Percentiles rank a stretch among this genome's conserved stretches.
Evolutionary conservation across 805 yeast genomes (phyloP).

Genomic region (Brettanomyces custersianus): DNA sequence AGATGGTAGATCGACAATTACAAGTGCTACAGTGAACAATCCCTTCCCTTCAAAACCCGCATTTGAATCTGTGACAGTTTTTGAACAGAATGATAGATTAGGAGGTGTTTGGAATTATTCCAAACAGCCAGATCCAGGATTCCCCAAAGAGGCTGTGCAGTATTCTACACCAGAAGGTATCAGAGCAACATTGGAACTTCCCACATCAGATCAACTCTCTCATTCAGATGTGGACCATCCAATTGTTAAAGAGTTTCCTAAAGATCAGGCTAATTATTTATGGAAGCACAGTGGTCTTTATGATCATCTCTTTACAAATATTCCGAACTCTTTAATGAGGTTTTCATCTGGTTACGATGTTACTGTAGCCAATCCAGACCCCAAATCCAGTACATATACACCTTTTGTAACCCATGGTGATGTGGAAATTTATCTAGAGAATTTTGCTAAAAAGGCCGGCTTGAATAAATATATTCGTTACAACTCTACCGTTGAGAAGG

Average conservation of each 20-base stretch:
- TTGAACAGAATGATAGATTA: conserved; percentile 28
- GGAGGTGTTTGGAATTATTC: conserved; percentile 34
- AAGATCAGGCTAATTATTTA: neutral
- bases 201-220: conserved; percentile 2
- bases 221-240: neutral
- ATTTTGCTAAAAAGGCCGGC: conserved; percentile 19
- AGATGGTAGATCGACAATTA: conserved; percentile 20
- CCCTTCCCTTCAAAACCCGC: conserved; percentile 16
- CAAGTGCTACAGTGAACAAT: neutral
- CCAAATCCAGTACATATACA: conserved; percentile 8
- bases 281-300: conserved; percentile 19
- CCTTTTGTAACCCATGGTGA: conserved; percentile 15
- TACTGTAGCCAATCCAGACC: conserved; percentile 2
- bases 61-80: conserved; percentile 28
- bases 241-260: neutral
- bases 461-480: conserved; percentile 25
- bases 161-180: conserved; percentile 8
- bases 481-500: conserved; percentile 27
- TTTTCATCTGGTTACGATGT: conserved; percentile 27
- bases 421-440: conserved; percentile 11
- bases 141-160: conserved; percentile 10
- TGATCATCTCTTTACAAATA: conserved; percentile 31
- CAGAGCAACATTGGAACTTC: conserved; percentile 6
- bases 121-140: conserved; percentile 13
- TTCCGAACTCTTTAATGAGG: conserved; percentile 29